Percentiles rank a stretch among this genome's conserved stretches.
Evolutionary conservation across 805 yeast species (phyloP).

Genomic region (Pichia cabralensis): DNA sequence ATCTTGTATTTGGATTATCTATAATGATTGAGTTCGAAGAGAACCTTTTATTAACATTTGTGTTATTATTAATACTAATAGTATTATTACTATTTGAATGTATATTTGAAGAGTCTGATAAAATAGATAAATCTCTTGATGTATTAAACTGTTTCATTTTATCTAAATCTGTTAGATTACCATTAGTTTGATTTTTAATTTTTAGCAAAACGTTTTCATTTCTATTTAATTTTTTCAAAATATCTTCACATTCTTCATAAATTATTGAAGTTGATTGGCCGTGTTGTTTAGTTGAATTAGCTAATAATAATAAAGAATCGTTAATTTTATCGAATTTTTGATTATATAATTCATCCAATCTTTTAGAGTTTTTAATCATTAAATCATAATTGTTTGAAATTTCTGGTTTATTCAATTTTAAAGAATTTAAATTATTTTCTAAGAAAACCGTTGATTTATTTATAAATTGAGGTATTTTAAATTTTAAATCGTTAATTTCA

Average conservation of each 20-base stretch:
- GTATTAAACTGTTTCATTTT: slow-evolving; percentile 9
- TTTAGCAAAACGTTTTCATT: slow-evolving; percentile 16
- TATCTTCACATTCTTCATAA: slow-evolving; percentile 36
- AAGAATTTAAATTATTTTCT: slow-evolving; percentile 26
- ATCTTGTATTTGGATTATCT: too few relatives aligned
- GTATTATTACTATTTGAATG: neutral
- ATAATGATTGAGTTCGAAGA: neutral
- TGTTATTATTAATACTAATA: neutral
- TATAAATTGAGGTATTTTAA: slow-evolving; percentile 30
- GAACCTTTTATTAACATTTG: neutral
- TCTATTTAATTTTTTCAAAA: slow-evolving; percentile 27
- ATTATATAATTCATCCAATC: slow-evolving; percentile 39
- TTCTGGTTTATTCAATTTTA: slow-evolving; percentile 38
- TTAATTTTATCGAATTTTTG: slow-evolving; percentile 36
- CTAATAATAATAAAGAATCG: slow-evolving; percentile 34
- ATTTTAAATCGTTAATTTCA: slow-evolving; percentile 32
- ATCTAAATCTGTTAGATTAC: slow-evolving; percentile 5
- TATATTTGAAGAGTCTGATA: neutral
- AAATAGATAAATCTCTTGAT: slow-evolving; percentile 9
- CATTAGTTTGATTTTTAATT: slow-evolving; percentile 9
- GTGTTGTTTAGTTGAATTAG: slow-evolving; percentile 35
- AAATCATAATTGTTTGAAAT: slow-evolving; percentile 40
- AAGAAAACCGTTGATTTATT: slow-evolving; percentile 27
- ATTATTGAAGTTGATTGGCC: slow-evolving; percentile 38
- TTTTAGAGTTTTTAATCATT: slow-evolving; percentile 34